These are phyloP conservation scores for Euphrasia arctica DNA, from an alignment of 305 asterid species.

Conservation along the genomic window DNA sequence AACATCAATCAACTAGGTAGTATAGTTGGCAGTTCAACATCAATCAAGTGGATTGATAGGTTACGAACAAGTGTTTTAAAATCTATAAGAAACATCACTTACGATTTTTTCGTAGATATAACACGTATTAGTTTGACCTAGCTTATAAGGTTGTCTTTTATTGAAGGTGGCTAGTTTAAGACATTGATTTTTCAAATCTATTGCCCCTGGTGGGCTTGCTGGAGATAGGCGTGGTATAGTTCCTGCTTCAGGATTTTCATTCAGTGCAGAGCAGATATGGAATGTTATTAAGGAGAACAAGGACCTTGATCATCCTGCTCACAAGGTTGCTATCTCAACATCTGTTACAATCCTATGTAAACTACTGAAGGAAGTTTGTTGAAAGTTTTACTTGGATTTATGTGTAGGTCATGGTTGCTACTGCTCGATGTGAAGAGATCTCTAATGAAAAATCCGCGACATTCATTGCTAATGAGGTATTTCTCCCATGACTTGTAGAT, in stretches of 20 bases:
- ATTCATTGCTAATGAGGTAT: slow-evolving; percentile 70
- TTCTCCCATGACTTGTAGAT: slow-evolving; percentile 21
- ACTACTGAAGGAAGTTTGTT: slow-evolving; percentile 21
- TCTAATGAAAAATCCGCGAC: slow-evolving; percentile 73
- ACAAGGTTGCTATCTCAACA: slow-evolving; percentile 57
- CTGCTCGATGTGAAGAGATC: slow-evolving; percentile 95
- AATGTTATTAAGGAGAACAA: slow-evolving; percentile 84
- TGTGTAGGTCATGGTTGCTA: slow-evolving; percentile 91
- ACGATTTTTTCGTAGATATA: too few relatives aligned
- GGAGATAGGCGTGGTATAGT: slow-evolving; percentile 95
- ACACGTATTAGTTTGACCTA: too few relatives aligned
- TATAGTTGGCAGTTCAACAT: too few relatives aligned
- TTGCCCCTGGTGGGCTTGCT: slow-evolving; percentile 96
- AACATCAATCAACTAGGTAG: too few relatives aligned
- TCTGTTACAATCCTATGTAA: slow-evolving; percentile 25
- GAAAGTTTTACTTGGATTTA: slow-evolving; percentile 22
- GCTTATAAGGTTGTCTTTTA: background rate
- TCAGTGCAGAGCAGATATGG: slow-evolving; percentile 88
- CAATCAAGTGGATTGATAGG: too few relatives aligned
- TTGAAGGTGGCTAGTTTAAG: slow-evolving; percentile 76
- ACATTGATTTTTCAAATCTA: slow-evolving; percentile 72
- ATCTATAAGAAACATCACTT: too few relatives aligned
- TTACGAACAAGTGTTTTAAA: too few relatives aligned
- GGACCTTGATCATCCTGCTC: slow-evolving; percentile 96
- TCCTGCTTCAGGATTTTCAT: slow-evolving; percentile 93